Base-by-base conservation (phyloP, 2,329 filamentous ascomycete genomes). In the Pestalotiopsis sp. region DNA sequence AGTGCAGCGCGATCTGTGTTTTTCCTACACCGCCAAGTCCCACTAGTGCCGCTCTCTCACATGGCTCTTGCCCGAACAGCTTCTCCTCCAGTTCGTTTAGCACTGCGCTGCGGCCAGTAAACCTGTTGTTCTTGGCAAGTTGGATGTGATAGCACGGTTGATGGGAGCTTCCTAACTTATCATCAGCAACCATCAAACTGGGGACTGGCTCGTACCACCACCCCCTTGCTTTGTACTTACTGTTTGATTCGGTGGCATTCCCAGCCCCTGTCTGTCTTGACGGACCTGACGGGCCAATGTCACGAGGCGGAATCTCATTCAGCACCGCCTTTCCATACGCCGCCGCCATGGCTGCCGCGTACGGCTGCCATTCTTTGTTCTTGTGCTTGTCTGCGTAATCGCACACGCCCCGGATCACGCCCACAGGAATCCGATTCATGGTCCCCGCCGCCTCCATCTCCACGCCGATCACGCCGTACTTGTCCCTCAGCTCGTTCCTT, bases 1-100 rank as follows among this genome's bases (percentile, higher is more conserved):
- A 69, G 68, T 82, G 76, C 4, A 85, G 73, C 4, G 75, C 80
- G 3, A 84, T 69, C 57, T 80, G 77, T 1, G 81, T 81, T 69
- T 84, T 84, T 5, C 82, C 81, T 2, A 80, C 72, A 11, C 82
- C 81, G 20, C 81, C 80, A 4, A 83, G 75, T 0, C 80, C 80
- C 41, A 72, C 67, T 2, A 83, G 57, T 3, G 79, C 77, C n/a
- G 75, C 63, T 17, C 68, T 77, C 31, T 49, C 69, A 25, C 68
- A 64, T 56, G 73, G 70, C 11, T 70, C 39, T 1, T 59, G 36
- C 9, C 66, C 57, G 52, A 77, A 77, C 0, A 81, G 71, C 69
- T 64, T 75, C 13, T 71, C 62, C 71, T 76, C 68, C 13, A 81
- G 71, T 27, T 66, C 63, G 14, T 73, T 41, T 6, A 80, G 70